phyloP scores from a whole-genome alignment of 192 early-diverging fungal species.

The Umbelopsis sp. region DNA sequence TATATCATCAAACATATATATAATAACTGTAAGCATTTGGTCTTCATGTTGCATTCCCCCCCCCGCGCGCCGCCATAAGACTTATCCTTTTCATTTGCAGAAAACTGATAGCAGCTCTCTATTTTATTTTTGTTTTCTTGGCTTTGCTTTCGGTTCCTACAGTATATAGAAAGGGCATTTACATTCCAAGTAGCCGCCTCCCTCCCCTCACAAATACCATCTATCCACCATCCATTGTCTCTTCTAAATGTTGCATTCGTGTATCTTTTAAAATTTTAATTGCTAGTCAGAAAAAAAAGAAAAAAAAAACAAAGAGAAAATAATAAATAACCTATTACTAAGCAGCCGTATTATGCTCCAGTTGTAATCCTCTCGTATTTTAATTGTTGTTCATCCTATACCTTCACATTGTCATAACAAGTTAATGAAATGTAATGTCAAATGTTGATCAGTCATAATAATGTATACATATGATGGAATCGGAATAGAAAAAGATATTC shows the following conservation, averaged over 20 bases:
- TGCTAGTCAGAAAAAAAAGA: not conserved
- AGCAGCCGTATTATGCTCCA: not conserved
- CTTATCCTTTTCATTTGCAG: too few species aligned
- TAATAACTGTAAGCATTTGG: conserved; percentile 6
- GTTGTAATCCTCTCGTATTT: not conserved
- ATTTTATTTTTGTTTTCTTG: not conserved
- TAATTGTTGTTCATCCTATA: too few species aligned
- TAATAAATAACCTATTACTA: too few species aligned
- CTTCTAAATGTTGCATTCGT: conserved; percentile 10
- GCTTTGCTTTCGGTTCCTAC: not conserved
- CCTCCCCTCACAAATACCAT: not conserved
- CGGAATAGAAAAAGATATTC: too few species aligned
- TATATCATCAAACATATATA: conserved; percentile 58
- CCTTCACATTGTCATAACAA: too few species aligned
- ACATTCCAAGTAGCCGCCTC: not conserved
- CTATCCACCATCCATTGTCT: not conserved
- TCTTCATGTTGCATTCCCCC: not conserved
- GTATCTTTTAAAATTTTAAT: conserved; percentile 11
- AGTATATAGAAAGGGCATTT: conserved; percentile 5
- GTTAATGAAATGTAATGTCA: too few species aligned
- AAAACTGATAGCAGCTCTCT: not conserved
- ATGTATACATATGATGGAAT: too few species aligned
- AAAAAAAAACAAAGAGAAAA: too few species aligned
- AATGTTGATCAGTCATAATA: too few species aligned
- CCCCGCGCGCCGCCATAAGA: too few species aligned